Evolutionary conservation across 768 basidiomycete species (phyloP), one percentile per base, ranked within the genome.

Genomic region (Kwoniella mangroviensis): DNA sequence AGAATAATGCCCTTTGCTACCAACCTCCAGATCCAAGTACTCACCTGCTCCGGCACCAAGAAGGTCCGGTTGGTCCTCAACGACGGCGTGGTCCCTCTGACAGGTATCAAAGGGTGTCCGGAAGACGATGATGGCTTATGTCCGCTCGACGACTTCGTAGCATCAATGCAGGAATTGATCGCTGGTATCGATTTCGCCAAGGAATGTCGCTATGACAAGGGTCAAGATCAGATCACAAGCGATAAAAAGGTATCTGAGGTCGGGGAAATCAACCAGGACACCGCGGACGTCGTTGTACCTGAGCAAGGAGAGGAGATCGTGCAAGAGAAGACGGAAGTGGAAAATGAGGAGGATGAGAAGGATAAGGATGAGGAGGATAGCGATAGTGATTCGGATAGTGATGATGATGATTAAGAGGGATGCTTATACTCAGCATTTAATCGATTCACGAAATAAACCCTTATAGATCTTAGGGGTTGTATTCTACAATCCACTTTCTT

Each of bases 61-160:
- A 89, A 93, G 72, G 91, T 95, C 71, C 89, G 93, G 3, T 85
- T 94, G 75, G 89, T 95, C 71, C 87, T 95, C 81, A 95, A 96
- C 83, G 94, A 97, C 76, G 94, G 89, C 0, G 90, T 92, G 1
- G 89, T 89, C 0, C 93, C 94, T 4, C 86, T 95, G 22, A 91
- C 89, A 0, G 89, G 90, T 11, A 87, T 95, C 72, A 85, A 85
- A 15, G 92, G 91, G 6, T 96, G 93, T 75, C 88, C 88, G 0
- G 81, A 86, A 67, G 88, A 92, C 80, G 86, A 87, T 65, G 88
- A 92, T 64, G 94, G 94, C 9, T 85, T 93, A 84, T 97, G 94
- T 73, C 86, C 89, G 2, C 84, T 95, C 3, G 86, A 87, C 21
- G 86, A 87, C 2, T 95, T 94, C 81, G 87, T 94, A 12, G 85